These are phyloP conservation scores for Ophiostoma quercus DNA, from an alignment of 2,329 filamentous ascomycete genomes.

Conservation along the genomic window DNA sequence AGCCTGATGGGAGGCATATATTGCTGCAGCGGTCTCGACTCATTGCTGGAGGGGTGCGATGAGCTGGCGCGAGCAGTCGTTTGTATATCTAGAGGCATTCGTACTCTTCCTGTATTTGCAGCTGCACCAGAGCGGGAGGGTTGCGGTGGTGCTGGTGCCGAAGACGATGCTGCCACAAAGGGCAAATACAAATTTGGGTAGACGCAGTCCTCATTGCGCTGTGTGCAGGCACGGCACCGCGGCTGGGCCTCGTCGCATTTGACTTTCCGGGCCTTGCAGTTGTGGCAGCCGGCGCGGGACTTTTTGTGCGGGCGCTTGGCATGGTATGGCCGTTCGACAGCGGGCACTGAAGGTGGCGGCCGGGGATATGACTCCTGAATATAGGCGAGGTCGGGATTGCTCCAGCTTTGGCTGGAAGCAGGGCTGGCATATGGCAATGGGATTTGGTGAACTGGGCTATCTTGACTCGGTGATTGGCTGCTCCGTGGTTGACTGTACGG, in stretches of 20 bases:
- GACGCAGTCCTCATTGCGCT: conserved; percentile 44
- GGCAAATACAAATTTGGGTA: background rate
- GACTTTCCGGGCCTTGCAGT: conserved; percentile 52
- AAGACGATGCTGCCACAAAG: background rate
- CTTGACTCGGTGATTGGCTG: background rate
- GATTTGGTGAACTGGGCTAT: background rate
- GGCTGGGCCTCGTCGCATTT: conserved; percentile 52
- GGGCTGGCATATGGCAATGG: background rate
- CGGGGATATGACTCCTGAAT: background rate
- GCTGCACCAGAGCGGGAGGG: background rate
- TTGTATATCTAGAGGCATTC: background rate
- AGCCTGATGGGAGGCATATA: background rate
- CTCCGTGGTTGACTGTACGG: background rate
- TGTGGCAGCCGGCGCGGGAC: conserved; percentile 47
- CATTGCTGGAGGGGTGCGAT: background rate
- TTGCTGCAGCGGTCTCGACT: background rate
- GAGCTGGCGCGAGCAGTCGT: background rate
- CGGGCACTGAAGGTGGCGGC: background rate
- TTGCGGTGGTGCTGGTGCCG: background rate
- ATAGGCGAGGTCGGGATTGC: background rate
- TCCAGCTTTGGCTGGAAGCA: background rate
- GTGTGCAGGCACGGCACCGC: conserved; percentile 45
- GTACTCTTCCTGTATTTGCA: background rate
- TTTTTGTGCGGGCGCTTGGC: conserved; percentile 53
- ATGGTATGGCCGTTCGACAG: conserved; percentile 35